Conservation (phyloP, 257 asterid genomes). For the Solanum tacnaense region DNA sequence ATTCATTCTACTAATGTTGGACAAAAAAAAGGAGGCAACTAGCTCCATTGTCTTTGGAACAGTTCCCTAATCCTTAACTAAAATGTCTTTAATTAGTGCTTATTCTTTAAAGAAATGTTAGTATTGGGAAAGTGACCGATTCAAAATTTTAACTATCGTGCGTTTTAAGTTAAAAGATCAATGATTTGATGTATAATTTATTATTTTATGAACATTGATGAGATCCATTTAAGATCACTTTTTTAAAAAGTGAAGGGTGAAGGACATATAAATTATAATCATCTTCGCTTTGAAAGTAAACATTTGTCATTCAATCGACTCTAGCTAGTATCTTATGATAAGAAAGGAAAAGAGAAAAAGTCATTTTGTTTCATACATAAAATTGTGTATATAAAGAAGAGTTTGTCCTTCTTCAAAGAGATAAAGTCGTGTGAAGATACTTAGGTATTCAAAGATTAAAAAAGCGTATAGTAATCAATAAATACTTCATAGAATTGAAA, state of each 20-base stretch:
- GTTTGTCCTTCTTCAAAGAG: no score
- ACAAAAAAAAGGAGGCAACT: neutral
- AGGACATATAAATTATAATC: neutral
- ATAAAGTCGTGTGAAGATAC: no score
- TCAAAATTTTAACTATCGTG: neutral
- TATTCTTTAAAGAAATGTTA: constrained; percentile 2
- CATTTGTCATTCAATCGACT: no score
- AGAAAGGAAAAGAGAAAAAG: no score
- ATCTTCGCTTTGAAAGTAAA: no score
- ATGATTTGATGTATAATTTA: neutral
- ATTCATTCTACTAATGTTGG: neutral
- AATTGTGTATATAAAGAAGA: no score
- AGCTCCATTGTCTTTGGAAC: constrained; percentile 13
- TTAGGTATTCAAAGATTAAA: neutral
- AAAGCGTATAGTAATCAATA: neutral
- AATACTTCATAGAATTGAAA: neutral
- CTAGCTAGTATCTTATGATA: no score
- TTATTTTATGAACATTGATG: neutral
- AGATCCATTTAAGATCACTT: neutral
- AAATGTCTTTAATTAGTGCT: neutral
- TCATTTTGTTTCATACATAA: no score
- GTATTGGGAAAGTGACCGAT: neutral
- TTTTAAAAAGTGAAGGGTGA: neutral
- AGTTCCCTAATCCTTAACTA: neutral
- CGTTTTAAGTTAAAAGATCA: neutral